phyloP scores from a whole-genome alignment of 306 rosid genomes.

The Vigna mungo region DNA sequence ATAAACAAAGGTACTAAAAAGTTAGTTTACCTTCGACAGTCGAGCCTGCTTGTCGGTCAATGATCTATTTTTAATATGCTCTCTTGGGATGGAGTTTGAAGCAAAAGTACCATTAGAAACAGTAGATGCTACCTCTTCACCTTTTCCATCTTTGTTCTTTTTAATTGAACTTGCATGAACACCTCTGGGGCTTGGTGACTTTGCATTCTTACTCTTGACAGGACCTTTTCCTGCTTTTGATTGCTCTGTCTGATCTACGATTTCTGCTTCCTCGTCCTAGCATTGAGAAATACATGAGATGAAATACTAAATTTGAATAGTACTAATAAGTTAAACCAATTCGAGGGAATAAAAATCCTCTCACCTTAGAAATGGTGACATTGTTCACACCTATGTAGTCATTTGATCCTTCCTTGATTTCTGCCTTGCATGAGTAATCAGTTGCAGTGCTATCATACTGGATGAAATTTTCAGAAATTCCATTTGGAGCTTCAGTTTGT shows the following conservation, averaged over 20 bases:
- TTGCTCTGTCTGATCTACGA: conserved; percentile 47
- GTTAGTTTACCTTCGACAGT: conserved; percentile 52
- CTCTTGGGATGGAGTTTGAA: conserved; percentile 58
- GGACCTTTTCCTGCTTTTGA: conserved; percentile 57
- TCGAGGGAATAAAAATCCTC: conserved; percentile 12
- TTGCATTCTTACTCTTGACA: conserved; percentile 63
- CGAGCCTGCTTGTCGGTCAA: conserved; percentile 62
- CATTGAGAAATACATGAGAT: conserved; percentile 32
- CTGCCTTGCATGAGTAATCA: conserved; percentile 50
- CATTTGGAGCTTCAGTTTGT: conserved; percentile 55
- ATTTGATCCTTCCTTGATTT: conserved; percentile 57
- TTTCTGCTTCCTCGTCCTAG: conserved; percentile 63
- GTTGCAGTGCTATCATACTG: conserved; percentile 52
- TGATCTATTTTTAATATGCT: conserved; percentile 58
- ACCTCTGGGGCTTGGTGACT: conserved; percentile 51
- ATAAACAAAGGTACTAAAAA: conserved; percentile 35
- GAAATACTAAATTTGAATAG: conserved; percentile 42
- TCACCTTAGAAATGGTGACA: conserved; percentile 64
- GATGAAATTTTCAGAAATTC: conserved; percentile 48
- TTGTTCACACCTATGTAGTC: conserved; percentile 49
- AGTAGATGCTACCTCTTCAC: conserved; percentile 55
- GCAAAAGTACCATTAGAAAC: conserved; percentile 67
- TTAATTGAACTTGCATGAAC: conserved; percentile 49
- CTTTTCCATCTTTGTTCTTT: conserved; percentile 71
- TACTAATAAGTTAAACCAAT: background rate